phyloP scores from a whole-genome alignment of 805 yeast species.

The Tanozyma kutaoensis region DNA sequence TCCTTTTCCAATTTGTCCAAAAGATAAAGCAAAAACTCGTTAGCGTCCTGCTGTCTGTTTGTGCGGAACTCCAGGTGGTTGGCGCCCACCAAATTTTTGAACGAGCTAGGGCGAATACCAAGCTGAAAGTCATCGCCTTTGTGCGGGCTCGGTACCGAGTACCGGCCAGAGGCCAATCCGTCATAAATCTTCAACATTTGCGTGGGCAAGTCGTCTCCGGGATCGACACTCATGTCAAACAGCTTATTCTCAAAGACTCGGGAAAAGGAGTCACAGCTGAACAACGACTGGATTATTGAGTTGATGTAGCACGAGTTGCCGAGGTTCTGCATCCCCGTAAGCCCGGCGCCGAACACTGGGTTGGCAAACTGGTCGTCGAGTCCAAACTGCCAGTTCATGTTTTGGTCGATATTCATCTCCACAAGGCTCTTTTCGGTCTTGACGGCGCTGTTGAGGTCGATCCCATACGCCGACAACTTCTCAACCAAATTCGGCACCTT shows the following conservation, averaged over 20 bases:
- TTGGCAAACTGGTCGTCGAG: constrained; percentile 55
- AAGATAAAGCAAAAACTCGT: constrained; percentile 69
- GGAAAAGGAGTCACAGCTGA: constrained; percentile 26
- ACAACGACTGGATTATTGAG: constrained; percentile 65
- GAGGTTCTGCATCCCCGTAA: constrained; percentile 77
- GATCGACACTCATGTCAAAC: constrained; percentile 25
- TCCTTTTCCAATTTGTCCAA: constrained; percentile 42
- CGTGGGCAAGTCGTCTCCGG: constrained; percentile 52
- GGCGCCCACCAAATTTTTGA: constrained; percentile 66
- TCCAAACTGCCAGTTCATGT: constrained; percentile 84
- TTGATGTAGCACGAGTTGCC: constrained; percentile 92
- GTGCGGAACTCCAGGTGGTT: constrained; percentile 75
- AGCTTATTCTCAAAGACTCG: constrained; percentile 24
- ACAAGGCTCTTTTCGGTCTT: constrained; percentile 83
- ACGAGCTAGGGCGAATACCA: constrained; percentile 67
- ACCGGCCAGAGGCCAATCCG: constrained; percentile 66
- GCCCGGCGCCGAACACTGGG: constrained; percentile 61
- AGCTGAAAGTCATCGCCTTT: constrained; percentile 43
- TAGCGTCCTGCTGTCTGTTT: constrained; percentile 89
- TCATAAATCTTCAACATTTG: constrained; percentile 73
- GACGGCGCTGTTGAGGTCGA: constrained; percentile 37
- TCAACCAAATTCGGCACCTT: constrained; percentile 46
- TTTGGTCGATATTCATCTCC: constrained; percentile 87
- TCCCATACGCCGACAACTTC: constrained; percentile 47
- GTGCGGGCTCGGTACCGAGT: constrained; percentile 40